Evolutionary conservation across 2,329 filamentous ascomycete species (phyloP), one percentile per base, ranked within the genome.

Genomic region (Seiridium unicorne): DNA sequence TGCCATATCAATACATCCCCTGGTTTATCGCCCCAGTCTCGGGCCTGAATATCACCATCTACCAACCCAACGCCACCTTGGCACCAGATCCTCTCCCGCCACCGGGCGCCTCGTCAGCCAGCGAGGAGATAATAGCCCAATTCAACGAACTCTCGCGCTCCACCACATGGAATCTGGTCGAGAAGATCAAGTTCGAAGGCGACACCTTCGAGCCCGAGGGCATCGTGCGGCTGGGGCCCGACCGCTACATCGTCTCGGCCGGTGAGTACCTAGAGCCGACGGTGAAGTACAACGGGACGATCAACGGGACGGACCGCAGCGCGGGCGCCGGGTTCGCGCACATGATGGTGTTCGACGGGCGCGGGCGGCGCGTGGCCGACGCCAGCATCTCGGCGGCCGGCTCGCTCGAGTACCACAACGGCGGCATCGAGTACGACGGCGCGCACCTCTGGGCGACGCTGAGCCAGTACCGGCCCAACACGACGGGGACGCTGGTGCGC

Each of bases 201-300:
- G 74, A 81, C 59, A 76, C 76, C 1, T 79, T 76, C 62, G 80
- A 82, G 60, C 80, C 80, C 1, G 81, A 83, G 61, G 79, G 81
- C 3, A 76, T 82, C 51, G 73, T 80, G 10, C 74, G 77, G 3
- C 63, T 82, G 0, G 72, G 75, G 5, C 62, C 72, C 26, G 72
- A 80, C 47, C 76, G 78, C 13, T 81, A 77, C 58, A 72, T 81
- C 61, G 72, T 83, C 44, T 77, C 75, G 31, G 73, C 76, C 8
- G 79, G 76, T 18, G 75, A 81, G 64, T 81, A 77, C 64, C 79
- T 73, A 3, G 65, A 68, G 31, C 68, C 68, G 1, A 80, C 77
- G 3, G 56, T 72, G 11, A 76, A 75, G 59, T 80, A 76, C 32
- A 36, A 36, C 32, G 31, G 51, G 31, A 53, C 51, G 32, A 38